Conservation (phyloP, 2,329 filamentous ascomycete genomes). For the Epichloe scottii region DNA sequence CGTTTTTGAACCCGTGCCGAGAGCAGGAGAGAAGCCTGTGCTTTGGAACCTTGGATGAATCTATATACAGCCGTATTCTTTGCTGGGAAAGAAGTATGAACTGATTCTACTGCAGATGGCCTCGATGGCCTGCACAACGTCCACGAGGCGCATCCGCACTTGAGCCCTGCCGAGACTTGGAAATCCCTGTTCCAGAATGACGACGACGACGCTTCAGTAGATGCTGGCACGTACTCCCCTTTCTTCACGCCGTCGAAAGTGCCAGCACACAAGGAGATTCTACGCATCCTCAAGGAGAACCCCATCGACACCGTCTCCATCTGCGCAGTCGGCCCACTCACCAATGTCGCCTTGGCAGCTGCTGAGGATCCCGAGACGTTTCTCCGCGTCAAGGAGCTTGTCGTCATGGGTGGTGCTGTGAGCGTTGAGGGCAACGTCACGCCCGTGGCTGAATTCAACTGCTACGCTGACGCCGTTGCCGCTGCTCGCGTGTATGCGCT, state of each 20-base stretch:
- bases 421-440: constrained; percentile 69
- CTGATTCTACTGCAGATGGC: constrained; percentile 42
- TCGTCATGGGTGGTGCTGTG: constrained; percentile 90
- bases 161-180: constrained; percentile 65
- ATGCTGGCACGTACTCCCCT: constrained; percentile 34
- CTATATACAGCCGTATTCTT: no score
- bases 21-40: background rate
- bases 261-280: constrained; percentile 72
- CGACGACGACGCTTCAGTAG: constrained; percentile 18
- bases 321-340: constrained; percentile 78
- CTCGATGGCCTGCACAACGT: constrained; percentile 66
- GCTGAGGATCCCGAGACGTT: constrained; percentile 83
- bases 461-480: constrained; percentile 73
- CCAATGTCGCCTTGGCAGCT: constrained; percentile 84
- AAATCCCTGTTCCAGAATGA: constrained; percentile 45
- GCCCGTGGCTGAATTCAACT: constrained; percentile 89
- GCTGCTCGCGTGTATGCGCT: constrained; percentile 66
- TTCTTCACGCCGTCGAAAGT: constrained; percentile 66
- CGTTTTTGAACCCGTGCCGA: constrained; percentile 15
- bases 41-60: background rate
- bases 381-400: constrained; percentile 75
- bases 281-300: constrained; percentile 73
- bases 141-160: constrained; percentile 60
- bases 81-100: no score
- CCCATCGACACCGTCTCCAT: constrained; percentile 79